Evolutionary conservation across 352 stramenopile genomes (phyloP).

Genomic region (Phytophthora citrophthora): DNA sequence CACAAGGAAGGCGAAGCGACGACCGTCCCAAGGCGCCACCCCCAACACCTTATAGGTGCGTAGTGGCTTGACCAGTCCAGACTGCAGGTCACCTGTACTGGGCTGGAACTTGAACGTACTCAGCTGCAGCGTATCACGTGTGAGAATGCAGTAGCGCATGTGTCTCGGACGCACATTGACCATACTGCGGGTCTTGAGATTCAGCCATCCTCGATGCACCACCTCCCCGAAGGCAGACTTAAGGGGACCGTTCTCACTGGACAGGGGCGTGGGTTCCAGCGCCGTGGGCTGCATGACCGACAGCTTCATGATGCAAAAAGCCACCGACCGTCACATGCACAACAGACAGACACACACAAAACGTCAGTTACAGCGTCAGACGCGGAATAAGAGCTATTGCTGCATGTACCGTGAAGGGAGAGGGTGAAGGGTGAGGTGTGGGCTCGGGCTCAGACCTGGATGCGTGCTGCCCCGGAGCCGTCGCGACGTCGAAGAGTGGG

Average conservation of each 20-base stretch:
- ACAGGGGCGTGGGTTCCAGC: conserved; percentile 63
- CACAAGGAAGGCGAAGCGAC: conserved; percentile 78
- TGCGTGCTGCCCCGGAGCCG: conserved; percentile 19
- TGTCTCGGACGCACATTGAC: conserved; percentile 85
- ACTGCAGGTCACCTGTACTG: conserved; percentile 68
- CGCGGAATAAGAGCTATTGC: not conserved
- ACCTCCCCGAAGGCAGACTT: conserved; percentile 73
- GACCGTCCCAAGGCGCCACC: conserved; percentile 73
- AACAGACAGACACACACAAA: conserved; percentile 2
- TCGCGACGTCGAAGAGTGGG: conserved; percentile 15
- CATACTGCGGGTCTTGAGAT: conserved; percentile 88
- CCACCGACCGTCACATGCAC: conserved; percentile 29
- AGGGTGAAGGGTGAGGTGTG: conserved; percentile 10
- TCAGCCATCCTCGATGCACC: conserved; percentile 81
- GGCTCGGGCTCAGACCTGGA: conserved; percentile 10
- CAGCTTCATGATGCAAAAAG: conserved; percentile 22
- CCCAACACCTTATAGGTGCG: conserved; percentile 73
- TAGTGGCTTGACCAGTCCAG: conserved; percentile 63
- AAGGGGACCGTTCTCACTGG: conserved; percentile 58
- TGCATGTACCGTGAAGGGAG: conserved; percentile 16
- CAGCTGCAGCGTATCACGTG: conserved; percentile 61
- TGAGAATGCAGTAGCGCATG: conserved; percentile 88
- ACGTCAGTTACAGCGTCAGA: not conserved
- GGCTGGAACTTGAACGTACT: conserved; percentile 90
- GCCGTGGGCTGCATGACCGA: conserved; percentile 40